Conservation (phyloP, 192 early-diverging fungal species). For the Backusella liffmaniae region DNA sequence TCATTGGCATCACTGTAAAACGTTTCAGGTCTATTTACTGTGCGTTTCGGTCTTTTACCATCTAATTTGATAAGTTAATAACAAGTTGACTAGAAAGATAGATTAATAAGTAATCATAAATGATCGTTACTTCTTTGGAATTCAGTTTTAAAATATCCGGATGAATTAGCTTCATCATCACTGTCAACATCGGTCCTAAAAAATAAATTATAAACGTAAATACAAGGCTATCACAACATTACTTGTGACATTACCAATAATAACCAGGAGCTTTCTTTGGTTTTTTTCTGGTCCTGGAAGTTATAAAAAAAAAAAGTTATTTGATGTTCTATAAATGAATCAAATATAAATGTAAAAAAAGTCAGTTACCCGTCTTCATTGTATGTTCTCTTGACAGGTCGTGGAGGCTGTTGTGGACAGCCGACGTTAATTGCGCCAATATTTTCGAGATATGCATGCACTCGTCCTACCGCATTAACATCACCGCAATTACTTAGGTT, state of each 20-base stretch:
- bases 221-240: not conserved
- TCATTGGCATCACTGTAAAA: constrained; percentile 20
- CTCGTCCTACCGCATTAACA: constrained; percentile 89
- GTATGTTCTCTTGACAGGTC: constrained; percentile 16
- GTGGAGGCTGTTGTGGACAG: constrained; percentile 41
- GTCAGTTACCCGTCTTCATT: constrained; percentile 7
- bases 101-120: not conserved
- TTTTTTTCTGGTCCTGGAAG: not conserved
- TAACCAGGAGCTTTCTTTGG: constrained; percentile 7
- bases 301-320: not conserved
- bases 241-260: not conserved
- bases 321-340: constrained; percentile 14
- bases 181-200: not conserved
- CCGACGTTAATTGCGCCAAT: constrained; percentile 77
- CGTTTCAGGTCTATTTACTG: constrained; percentile 17
- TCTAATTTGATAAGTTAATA: not conserved
- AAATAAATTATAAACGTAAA: not conserved
- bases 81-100: not conserved
- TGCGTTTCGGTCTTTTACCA: constrained; percentile 23
- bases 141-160: constrained; percentile 37
- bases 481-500: constrained; percentile 84
- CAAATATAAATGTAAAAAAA: constrained; percentile 9
- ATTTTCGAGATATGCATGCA: constrained; percentile 83
- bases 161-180: not conserved
- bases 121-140: not conserved